Percentiles rank a stretch among this genome's conserved stretches.
Conservation (phyloP, 164 flowering plant species). For the Vitis riparia region DNA sequence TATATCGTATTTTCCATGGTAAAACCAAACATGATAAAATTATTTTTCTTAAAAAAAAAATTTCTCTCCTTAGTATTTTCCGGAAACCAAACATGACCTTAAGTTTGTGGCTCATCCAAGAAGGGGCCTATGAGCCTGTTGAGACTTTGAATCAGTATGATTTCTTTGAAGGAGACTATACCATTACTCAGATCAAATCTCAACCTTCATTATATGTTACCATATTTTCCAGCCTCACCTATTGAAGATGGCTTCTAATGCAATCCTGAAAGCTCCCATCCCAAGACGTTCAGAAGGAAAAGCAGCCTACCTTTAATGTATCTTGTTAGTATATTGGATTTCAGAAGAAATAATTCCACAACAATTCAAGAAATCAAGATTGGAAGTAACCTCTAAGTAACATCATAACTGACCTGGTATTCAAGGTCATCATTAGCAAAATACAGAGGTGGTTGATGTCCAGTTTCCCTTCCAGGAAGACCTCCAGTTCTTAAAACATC, state of each 20-base stretch:
- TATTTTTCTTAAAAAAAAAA: neutral
- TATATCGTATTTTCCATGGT: neutral
- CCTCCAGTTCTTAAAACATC: slow-evolving; percentile 85
- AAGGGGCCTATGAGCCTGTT: too few species aligned
- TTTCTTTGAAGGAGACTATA: too few species aligned
- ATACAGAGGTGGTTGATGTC: slow-evolving; percentile 66
- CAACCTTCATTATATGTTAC: neutral
- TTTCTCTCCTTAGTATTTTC: too few species aligned
- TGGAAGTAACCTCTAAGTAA: slow-evolving; percentile 1
- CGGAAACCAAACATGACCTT: too few species aligned
- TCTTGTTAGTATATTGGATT: slow-evolving; percentile 25
- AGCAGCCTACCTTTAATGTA: slow-evolving; percentile 47
- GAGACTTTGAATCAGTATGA: too few species aligned
- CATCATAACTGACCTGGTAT: slow-evolving; percentile 62
- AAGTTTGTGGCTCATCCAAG: too few species aligned
- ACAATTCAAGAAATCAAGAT: neutral
- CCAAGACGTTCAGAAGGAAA: slow-evolving; percentile 92
- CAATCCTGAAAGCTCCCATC: slow-evolving; percentile 95
- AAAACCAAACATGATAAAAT: neutral
- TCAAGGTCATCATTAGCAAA: slow-evolving; percentile 86
- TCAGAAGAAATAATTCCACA: neutral
- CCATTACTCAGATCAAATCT: neutral
- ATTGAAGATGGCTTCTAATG: slow-evolving; percentile 72
- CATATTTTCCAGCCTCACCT: slow-evolving; percentile 34
- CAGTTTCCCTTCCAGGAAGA: slow-evolving; percentile 64